Percentiles rank a stretch among this genome's conserved stretches.
phyloP scores from a whole-genome alignment of 768 basidiomycete species.

The Mycena vitilis region DNA sequence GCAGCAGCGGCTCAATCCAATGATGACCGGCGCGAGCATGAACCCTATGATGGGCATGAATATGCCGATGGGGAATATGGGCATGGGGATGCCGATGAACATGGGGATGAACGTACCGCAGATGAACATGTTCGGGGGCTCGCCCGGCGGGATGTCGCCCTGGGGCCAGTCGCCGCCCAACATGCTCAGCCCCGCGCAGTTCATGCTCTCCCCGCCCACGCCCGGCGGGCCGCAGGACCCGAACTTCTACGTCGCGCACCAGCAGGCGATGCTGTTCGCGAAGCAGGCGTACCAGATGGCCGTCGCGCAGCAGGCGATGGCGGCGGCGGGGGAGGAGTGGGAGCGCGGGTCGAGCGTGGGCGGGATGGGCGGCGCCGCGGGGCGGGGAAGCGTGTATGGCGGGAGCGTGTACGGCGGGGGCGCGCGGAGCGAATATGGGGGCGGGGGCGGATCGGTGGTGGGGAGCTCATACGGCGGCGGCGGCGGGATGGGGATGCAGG shows the following conservation, averaged over 20 bases:
- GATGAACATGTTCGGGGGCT: slow-evolving; percentile 19
- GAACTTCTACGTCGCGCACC: slow-evolving; percentile 77
- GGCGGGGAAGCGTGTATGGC: slow-evolving; percentile 55
- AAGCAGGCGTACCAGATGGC: slow-evolving; percentile 93
- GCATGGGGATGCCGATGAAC: slow-evolving; percentile 41
- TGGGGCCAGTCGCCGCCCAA: slow-evolving; percentile 54
- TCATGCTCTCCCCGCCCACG: slow-evolving; percentile 54
- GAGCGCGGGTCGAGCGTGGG: slow-evolving; percentile 76
- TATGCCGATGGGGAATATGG: slow-evolving; percentile 52
- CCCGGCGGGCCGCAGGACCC: slow-evolving; percentile 53
- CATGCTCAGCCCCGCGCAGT: slow-evolving; percentile 53
- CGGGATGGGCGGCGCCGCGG: slow-evolving; percentile 49
- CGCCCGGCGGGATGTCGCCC: slow-evolving; percentile 27
- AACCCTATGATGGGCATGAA: slow-evolving; percentile 60
- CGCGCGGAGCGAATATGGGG: slow-evolving; percentile 58
- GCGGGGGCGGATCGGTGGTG: slow-evolving; percentile 36
- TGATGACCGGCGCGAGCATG: background rate
- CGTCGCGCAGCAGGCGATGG: slow-evolving; percentile 91
- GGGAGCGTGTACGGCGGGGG: slow-evolving; percentile 45
- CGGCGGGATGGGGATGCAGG: slow-evolving; percentile 46
- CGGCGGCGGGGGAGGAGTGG: slow-evolving; percentile 91
- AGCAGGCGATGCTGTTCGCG: slow-evolving; percentile 87
- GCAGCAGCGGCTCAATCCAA: slow-evolving; percentile 32
- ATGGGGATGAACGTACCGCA: slow-evolving; percentile 39
- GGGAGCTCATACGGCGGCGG: slow-evolving; percentile 39